Base-by-base conservation (phyloP, 805 yeast species). In the Nakazawaea laoshanensis region DNA sequence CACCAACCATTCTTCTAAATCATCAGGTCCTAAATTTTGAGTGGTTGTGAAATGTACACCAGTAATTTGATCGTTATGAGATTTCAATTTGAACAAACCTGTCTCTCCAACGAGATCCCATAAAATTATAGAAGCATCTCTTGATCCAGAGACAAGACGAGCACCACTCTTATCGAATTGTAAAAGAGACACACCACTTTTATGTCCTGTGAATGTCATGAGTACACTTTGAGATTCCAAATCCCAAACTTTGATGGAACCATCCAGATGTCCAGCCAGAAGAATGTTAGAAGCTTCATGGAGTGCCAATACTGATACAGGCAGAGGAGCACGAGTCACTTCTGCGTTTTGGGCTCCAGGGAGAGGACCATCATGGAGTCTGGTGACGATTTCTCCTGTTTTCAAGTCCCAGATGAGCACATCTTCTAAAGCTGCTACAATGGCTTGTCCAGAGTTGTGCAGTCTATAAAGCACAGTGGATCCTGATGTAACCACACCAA, bases 71-170 rank as follows among this genome's bases (percentile, higher is more conserved):
- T 86, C 89, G 52, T 82, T 79, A 54, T 92, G 98, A 5, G 96
- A 87, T 52, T 83, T 74, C 39, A 92, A 66, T 47, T 89, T 80
- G 60, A 73, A 83, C 21, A 89, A 57, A 9, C 99, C 99, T 18
- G 72, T 76, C 62, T 92, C 99, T 7, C 85, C 82, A 11, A 92
- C 88, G 35, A 92, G 69, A 60, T 92, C 99, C 99, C 99, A 92
- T 44, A 87, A 66, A 41, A 92, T 80, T 21, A 89, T 74, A 35
- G 73, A 65, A 4, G 96, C 70, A 55, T 92, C 99, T 30, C 72
- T 70, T 1, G 95, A 78, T 2, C 97, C 98, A 5, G 95, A 82
- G 20, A 78, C 70, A 12, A 92, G 61, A 41, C 92, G 65, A 0
- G 97, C 87, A 29, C 97, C 97, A 24, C 79, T 76, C 11, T 53